Conservation (phyloP, 768 basidiomycete species). For the Mycena floridula region DNA sequence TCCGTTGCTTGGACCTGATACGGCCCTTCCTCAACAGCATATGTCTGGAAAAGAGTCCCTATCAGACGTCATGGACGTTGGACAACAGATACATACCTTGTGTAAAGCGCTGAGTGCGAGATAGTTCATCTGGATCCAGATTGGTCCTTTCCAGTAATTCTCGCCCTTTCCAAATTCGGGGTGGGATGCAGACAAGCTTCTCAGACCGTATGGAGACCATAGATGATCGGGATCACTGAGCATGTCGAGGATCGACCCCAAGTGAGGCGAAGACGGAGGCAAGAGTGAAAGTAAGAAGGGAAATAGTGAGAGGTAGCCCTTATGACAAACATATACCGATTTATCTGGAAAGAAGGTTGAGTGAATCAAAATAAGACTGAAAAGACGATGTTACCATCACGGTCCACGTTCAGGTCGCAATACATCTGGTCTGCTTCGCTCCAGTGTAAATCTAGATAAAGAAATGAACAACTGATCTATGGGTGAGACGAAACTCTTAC, state of each 20-base stretch:
- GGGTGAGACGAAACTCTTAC: slow-evolving; percentile 30
- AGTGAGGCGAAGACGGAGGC: slow-evolving; percentile 67
- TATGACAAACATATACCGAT: slow-evolving; percentile 85
- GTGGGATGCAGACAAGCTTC: slow-evolving; percentile 83
- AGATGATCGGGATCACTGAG: slow-evolving; percentile 76
- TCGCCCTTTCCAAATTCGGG: slow-evolving; percentile 89
- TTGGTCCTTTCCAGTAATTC: slow-evolving; percentile 96
- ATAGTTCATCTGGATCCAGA: slow-evolving; percentile 99
- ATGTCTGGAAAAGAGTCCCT: slow-evolving; percentile 71
- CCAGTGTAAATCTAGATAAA: slow-evolving; percentile 80
- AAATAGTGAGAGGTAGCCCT: slow-evolving; percentile 91
- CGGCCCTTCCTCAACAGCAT: slow-evolving; percentile 75
- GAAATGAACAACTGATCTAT: neutral
- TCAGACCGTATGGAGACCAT: slow-evolving; percentile 88
- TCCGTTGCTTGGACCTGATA: slow-evolving; percentile 65
- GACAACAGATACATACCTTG: slow-evolving; percentile 44
- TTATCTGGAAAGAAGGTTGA: slow-evolving; percentile 57
- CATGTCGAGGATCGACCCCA: slow-evolving; percentile 76
- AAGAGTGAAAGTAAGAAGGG: slow-evolving; percentile 85
- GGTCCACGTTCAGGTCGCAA: slow-evolving; percentile 81
- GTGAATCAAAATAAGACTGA: too few species aligned
- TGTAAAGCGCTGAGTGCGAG: slow-evolving; percentile 74
- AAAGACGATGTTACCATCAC: slow-evolving; percentile 53
- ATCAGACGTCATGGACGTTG: too few species aligned
- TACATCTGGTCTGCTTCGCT: slow-evolving; percentile 87